phyloP scores from a whole-genome alignment of 495 filamentous ascomycete species.

The Aspergillus leporis region DNA sequence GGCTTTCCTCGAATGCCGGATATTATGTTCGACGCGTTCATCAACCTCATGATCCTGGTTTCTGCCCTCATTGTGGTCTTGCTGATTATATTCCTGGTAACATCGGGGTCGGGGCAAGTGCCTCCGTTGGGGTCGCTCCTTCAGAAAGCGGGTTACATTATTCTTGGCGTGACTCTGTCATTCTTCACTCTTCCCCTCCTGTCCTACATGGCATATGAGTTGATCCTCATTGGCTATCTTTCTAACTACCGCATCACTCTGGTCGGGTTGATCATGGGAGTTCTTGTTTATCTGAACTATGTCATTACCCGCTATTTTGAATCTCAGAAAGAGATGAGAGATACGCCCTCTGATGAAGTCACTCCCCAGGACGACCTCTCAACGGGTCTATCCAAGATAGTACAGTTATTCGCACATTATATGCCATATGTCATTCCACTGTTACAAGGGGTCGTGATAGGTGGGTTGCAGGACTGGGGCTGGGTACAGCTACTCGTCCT shows the following conservation, averaged over 20 bases:
- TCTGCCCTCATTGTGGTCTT: not conserved
- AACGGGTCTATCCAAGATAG: not conserved
- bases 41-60: constrained; percentile 2
- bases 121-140: not conserved
- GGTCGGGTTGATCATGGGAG: not conserved
- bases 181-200: not conserved
- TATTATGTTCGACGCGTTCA: constrained; percentile 2
- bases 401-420: not conserved
- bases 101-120: not conserved
- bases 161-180: not conserved
- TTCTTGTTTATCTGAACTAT: not conserved
- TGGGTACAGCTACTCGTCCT: not conserved
- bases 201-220: constrained; percentile 1
- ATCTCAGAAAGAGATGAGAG: not conserved
- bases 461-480: constrained; percentile 3
- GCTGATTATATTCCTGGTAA: not conserved
- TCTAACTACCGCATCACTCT: constrained; percentile 2
- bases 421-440: not conserved
- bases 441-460: constrained; percentile 4
- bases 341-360: not conserved
- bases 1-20: constrained; percentile 2
- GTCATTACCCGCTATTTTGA: not conserved
- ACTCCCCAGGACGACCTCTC: not conserved
- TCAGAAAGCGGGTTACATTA: not conserved
- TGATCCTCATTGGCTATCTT: constrained; percentile 3